phyloP scores from a whole-genome alignment of 352 stramenopile species.

The Albugo candida region DNA sequence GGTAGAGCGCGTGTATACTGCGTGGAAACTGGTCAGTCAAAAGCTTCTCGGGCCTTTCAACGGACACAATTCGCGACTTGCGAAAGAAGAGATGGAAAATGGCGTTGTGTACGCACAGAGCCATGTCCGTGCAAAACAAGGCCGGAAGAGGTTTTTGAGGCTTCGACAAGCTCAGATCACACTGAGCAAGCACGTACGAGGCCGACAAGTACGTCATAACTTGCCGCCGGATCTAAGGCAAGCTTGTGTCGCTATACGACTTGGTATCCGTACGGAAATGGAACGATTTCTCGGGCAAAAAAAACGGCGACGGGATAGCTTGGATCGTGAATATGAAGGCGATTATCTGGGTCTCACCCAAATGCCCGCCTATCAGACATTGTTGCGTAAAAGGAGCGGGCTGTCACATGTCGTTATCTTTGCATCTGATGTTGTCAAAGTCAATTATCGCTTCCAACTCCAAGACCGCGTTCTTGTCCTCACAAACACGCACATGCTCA shows the following conservation, averaged over 20 bases:
- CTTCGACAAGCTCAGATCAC: constrained; percentile 43
- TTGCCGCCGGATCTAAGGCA: constrained; percentile 40
- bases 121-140: constrained; percentile 27
- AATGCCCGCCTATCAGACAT: constrained; percentile 31
- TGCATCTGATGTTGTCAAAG: constrained; percentile 44
- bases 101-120: constrained; percentile 55
- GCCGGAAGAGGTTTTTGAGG: constrained; percentile 31
- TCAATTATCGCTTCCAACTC: constrained; percentile 69
- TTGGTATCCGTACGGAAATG: constrained; percentile 70
- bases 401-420: constrained; percentile 41
- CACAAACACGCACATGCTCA: constrained; percentile 49
- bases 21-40: constrained; percentile 29
- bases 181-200: constrained; percentile 60
- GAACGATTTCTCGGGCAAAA: constrained; percentile 72
- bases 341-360: constrained; percentile 68
- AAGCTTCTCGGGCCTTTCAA: constrained; percentile 34
- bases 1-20: constrained; percentile 32
- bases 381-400: constrained; percentile 33
- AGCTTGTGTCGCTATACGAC: constrained; percentile 44
- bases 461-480: constrained; percentile 61
- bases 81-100: constrained; percentile 39
- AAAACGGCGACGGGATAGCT: constrained; percentile 60
- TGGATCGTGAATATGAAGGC: constrained; percentile 49
- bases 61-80: constrained; percentile 21
- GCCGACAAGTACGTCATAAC: constrained; percentile 25